phyloP scores from a whole-genome alignment of 1,139 yeast genomes.

The Zygotorulaspora mrakii region DNA sequence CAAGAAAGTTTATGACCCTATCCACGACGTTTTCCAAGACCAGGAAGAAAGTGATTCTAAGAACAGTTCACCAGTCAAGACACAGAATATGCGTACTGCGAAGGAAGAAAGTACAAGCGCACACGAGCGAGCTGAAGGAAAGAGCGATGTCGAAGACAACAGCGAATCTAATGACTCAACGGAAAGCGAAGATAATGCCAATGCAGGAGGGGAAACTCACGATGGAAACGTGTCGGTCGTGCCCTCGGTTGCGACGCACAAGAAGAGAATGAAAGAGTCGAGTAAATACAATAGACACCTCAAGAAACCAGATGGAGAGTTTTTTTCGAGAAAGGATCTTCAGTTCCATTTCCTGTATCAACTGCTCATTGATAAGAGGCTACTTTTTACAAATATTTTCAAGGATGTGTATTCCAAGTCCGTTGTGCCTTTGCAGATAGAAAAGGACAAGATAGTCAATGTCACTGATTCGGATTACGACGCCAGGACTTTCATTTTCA shows the following conservation, averaged over 20 bases:
- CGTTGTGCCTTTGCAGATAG: slow-evolving; percentile 21
- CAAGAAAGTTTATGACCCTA: slow-evolving; percentile 36
- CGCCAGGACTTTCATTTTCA: slow-evolving; percentile 40
- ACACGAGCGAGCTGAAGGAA: not conserved
- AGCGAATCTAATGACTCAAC: slow-evolving; percentile 25
- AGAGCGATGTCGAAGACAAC: slow-evolving; percentile 6
- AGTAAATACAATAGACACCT: slow-evolving; percentile 50
- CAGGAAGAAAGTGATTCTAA: slow-evolving; percentile 14
- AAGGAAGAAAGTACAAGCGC: not conserved
- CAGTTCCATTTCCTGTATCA: slow-evolving; percentile 73
- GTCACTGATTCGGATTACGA: slow-evolving; percentile 35
- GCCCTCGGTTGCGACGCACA: slow-evolving; percentile 15
- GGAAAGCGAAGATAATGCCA: slow-evolving; percentile 25
- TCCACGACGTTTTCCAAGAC: slow-evolving; percentile 35
- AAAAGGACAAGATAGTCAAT: slow-evolving; percentile 26
- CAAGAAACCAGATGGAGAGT: slow-evolving; percentile 89
- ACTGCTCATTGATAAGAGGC: slow-evolving; percentile 58
- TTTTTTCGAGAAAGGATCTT: slow-evolving; percentile 83
- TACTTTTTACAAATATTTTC: slow-evolving; percentile 66
- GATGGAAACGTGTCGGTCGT: slow-evolving; percentile 12
- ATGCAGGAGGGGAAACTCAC: slow-evolving; percentile 9
- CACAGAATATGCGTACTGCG: not conserved
- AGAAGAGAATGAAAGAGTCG: slow-evolving; percentile 20
- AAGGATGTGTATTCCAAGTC: slow-evolving; percentile 26
- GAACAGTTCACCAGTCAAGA: slow-evolving; percentile 2